These are phyloP conservation scores for Onygenales sp. DNA, from an alignment of 2,329 filamentous ascomycete species.

Conservation along the genomic window DNA sequence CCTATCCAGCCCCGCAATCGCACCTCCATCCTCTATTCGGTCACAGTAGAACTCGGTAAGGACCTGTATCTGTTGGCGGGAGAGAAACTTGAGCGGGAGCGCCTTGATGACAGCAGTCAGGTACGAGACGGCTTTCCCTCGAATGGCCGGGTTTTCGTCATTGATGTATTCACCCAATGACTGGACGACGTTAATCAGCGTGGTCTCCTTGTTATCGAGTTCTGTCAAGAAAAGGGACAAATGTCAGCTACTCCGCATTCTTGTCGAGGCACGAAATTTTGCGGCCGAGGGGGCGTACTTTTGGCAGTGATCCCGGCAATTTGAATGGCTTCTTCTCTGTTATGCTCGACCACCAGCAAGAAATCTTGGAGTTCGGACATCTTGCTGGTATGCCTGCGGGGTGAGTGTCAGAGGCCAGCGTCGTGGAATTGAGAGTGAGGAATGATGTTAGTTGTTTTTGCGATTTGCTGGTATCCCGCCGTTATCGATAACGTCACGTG, in stretches of 20 bases:
- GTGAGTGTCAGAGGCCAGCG: neutral
- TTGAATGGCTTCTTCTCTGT: slow-evolving; percentile 35
- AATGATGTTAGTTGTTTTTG: neutral
- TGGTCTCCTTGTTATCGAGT: slow-evolving; percentile 50
- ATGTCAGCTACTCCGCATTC: neutral
- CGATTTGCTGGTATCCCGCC: neutral
- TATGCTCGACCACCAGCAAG: slow-evolving; percentile 37
- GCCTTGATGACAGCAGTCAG: slow-evolving; percentile 36
- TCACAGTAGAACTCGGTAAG: slow-evolving; percentile 56
- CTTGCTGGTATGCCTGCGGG: slow-evolving; percentile 11
- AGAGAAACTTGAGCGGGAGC: slow-evolving; percentile 46
- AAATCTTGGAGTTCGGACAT: slow-evolving; percentile 42
- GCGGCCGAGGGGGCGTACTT: slow-evolving; percentile 21
- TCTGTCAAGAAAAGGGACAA: slow-evolving; percentile 28
- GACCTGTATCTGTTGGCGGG: slow-evolving; percentile 53
- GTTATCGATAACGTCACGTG: slow-evolving; percentile 29
- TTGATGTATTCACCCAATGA: slow-evolving; percentile 59
- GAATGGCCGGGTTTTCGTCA: slow-evolving; percentile 50
- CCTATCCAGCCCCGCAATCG: slow-evolving; percentile 48
- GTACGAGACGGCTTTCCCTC: slow-evolving; percentile 47
- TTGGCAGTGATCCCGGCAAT: slow-evolving; percentile 37
- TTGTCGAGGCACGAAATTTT: neutral
- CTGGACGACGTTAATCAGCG: slow-evolving; percentile 53
- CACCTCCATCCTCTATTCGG: slow-evolving; percentile 53
- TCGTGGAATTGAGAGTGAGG: slow-evolving; percentile 3